Conservation (phyloP, 108 stramenopile genomes). For the Seminavis robusta region DNA sequence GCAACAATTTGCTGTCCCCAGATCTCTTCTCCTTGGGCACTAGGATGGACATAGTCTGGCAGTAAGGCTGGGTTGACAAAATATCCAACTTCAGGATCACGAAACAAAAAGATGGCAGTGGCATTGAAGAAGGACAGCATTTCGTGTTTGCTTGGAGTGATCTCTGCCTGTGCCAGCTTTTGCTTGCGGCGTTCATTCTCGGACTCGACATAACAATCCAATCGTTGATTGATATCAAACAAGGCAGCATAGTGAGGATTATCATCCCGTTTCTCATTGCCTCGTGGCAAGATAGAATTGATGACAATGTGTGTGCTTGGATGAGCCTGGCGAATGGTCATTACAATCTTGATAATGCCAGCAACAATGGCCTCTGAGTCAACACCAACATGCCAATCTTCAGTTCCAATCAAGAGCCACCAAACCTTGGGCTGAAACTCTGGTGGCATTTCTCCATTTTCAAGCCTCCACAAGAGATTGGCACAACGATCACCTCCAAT, state of each 20-base stretch:
- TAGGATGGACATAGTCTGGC: no score
- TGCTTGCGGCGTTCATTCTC: no score
- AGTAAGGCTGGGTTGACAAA: no score
- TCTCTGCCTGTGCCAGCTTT: no score
- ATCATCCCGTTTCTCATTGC: no score
- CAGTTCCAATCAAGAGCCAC: constrained; percentile 70
- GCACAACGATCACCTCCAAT: constrained; percentile 68
- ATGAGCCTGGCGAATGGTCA: constrained; percentile 28
- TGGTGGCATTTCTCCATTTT: constrained; percentile 51
- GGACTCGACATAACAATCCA: constrained; percentile 29
- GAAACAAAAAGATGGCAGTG: constrained; percentile 11
- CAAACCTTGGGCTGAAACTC: constrained; percentile 50
- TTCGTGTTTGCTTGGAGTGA: background rate
- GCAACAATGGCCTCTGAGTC: constrained; percentile 50
- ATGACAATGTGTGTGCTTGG: constrained; percentile 48
- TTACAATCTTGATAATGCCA: constrained; percentile 49
- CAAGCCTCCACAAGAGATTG: constrained; percentile 48
- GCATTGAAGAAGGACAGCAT: constrained; percentile 26
- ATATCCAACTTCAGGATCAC: no score
- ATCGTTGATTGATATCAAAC: constrained; percentile 20
- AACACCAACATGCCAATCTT: constrained; percentile 40
- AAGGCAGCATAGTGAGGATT: no score
- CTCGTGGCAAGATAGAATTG: constrained; percentile 46
- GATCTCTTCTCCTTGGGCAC: no score
- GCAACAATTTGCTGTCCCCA: no score